phyloP scores from a whole-genome alignment of 2,329 filamentous ascomycete species.

The Bipolaris cookei region DNA sequence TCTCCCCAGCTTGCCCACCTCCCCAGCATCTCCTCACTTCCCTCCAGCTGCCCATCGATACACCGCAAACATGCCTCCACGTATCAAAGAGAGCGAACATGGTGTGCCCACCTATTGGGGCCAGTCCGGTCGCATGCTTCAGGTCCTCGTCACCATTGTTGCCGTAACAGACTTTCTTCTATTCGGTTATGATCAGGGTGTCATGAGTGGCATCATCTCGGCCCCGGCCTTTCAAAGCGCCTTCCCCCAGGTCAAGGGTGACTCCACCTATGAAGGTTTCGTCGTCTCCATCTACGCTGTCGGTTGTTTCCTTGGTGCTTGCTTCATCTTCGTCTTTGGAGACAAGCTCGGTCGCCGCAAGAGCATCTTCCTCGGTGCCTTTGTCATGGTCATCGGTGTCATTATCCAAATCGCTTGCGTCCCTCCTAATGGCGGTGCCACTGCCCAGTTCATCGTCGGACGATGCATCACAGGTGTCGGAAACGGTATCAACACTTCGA shows the following conservation, averaged over 20 bases:
- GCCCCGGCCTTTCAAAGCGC: constrained; percentile 42
- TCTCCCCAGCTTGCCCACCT: constrained; percentile 25
- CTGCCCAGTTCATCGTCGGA: constrained; percentile 59
- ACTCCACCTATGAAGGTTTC: constrained; percentile 52
- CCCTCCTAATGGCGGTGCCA: constrained; percentile 35
- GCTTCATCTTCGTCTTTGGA: constrained; percentile 48
- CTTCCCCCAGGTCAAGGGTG: constrained; percentile 48
- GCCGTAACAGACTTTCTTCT: constrained; percentile 57
- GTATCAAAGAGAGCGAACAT: constrained; percentile 31
- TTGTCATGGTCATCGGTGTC: constrained; percentile 52
- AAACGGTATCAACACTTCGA: constrained; percentile 62
- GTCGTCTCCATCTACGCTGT: constrained; percentile 60
- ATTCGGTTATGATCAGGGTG: constrained; percentile 57
- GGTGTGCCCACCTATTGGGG: constrained; percentile 42
- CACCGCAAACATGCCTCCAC: constrained; percentile 32
- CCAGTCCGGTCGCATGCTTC: constrained; percentile 37
- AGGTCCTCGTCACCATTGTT: constrained; percentile 50
- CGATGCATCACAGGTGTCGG: constrained; percentile 60
- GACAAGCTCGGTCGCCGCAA: constrained; percentile 53
- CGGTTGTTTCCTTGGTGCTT: constrained; percentile 53
- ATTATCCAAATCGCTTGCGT: constrained; percentile 47
- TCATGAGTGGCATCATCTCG: constrained; percentile 53
- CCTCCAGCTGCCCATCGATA: constrained; percentile 28
- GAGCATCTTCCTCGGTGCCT: constrained; percentile 52
- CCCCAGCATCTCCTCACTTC: constrained; percentile 33